Evolutionary conservation across 2,329 filamentous ascomycete genomes (phyloP).

Genomic region (Rosellinia necatrix): DNA sequence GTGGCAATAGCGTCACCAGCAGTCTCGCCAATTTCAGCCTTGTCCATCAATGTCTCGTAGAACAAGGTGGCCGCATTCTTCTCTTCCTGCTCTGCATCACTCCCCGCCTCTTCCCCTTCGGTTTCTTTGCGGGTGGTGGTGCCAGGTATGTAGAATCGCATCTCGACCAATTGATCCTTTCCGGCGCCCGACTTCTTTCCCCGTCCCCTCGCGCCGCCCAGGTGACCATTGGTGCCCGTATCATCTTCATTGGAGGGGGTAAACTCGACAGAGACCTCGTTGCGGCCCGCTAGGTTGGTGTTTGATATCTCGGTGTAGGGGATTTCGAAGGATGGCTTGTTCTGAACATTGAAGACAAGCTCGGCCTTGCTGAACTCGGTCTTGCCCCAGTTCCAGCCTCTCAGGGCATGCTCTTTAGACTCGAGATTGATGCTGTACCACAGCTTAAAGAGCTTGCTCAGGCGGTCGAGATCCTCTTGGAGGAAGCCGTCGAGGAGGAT

Average conservation of each 20-base stretch:
- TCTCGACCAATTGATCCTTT: slow-evolving; percentile 92
- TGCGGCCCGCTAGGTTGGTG: slow-evolving; percentile 95
- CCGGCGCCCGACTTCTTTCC: slow-evolving; percentile 90
- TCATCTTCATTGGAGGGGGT: slow-evolving; percentile 72
- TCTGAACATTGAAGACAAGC: slow-evolving; percentile 94
- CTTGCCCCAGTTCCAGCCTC: slow-evolving; percentile 99
- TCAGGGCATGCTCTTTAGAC: slow-evolving; percentile 88
- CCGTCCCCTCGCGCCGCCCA: slow-evolving; percentile 74
- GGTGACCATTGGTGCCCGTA: slow-evolving; percentile 72
- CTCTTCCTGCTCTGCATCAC: slow-evolving; percentile 73
- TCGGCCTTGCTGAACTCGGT: slow-evolving; percentile 95
- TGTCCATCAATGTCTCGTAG: slow-evolving; percentile 96
- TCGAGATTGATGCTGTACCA: slow-evolving; percentile 97
- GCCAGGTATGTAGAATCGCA: slow-evolving; percentile 98
- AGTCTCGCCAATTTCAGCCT: slow-evolving; percentile 98
- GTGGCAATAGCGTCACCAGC: slow-evolving; percentile 98
- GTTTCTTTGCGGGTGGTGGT: slow-evolving; percentile 78
- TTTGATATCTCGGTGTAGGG: slow-evolving; percentile 98
- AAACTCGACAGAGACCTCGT: slow-evolving; percentile 96
- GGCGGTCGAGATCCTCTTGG: slow-evolving; percentile 89
- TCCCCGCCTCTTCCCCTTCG: slow-evolving; percentile 74
- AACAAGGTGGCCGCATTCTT: slow-evolving; percentile 97
- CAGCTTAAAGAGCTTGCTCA: slow-evolving; percentile 92
- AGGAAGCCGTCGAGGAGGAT: slow-evolving; percentile 95
- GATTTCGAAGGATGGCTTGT: slow-evolving; percentile 93